Base-by-base conservation (phyloP, 1,284 basidiomycete genomes). In the Sporisorium reilianum region DNA sequence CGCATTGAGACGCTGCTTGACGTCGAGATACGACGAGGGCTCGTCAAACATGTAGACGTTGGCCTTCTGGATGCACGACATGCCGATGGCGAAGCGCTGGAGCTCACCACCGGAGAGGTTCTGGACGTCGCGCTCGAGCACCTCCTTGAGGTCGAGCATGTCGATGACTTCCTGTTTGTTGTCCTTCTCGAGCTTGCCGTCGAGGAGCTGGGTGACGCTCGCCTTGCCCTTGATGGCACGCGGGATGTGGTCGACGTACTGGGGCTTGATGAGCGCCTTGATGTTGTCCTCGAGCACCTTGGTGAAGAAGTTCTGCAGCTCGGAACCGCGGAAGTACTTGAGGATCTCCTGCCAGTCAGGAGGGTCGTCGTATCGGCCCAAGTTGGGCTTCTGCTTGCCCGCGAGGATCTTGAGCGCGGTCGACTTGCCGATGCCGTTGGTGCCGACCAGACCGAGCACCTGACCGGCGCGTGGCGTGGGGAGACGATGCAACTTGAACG, bases 1-100 rank as follows among this genome's bases (percentile, higher is more conserved):
- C 20, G 81, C 83, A 46, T 84, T 84, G 49, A 84, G 73, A 81
- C 83, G 82, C 71, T 84, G 83, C 77, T 84, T 84, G 50, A 84
- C 83, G 54, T 84, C 83, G 57, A 84, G 77, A 57, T 84, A 84
- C 18, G 80, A 82, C 32, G 83, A 84, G 25, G 83, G 83, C 66
- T 84, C 83, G 69, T 84, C 83, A 42, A 84, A 84, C 83, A 84
- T 84, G 80, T 84, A 84, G 69, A 84, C 77, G 69, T 84, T 84
- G 58, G 83, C 83, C n/a, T 62, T 71, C 68, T 84, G 83, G 22
- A 84, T 76, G 59, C 81, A 83, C 25, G 77, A 79, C 83, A 84
- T 84, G 26, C 81, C 83, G 60, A 84, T 84, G 32, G 83, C 82
- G 65, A 84, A 84, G 25, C 83, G 75, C 70, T 84, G 83, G 40